Percentiles rank a stretch among this genome's conserved stretches.
These are phyloP conservation scores for Prunus padus DNA, from an alignment of 306 rosid genomes.

Conservation along the genomic window DNA sequence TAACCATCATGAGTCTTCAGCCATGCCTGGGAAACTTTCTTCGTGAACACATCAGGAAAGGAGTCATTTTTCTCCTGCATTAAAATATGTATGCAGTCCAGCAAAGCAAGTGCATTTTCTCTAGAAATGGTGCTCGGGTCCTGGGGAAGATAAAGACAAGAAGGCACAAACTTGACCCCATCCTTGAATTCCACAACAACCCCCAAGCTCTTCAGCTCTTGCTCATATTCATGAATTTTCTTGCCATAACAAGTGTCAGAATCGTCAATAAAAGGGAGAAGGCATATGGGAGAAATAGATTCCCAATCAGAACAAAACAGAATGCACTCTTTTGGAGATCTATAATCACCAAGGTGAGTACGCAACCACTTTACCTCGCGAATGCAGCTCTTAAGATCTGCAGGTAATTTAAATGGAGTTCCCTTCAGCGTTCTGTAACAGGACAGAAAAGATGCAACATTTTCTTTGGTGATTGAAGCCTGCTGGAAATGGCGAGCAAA, in stretches of 20 bases:
- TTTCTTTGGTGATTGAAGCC: slow-evolving; percentile 31
- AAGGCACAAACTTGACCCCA: slow-evolving; percentile 45
- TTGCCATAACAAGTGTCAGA: slow-evolving; percentile 39
- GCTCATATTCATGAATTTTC: slow-evolving; percentile 37
- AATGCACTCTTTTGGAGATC: slow-evolving; percentile 54
- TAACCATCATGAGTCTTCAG: slow-evolving; percentile 62
- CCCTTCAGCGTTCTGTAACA: slow-evolving; percentile 40
- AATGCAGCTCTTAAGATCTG: slow-evolving; percentile 25
- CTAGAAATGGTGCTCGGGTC: slow-evolving; percentile 37
- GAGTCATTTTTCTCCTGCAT: slow-evolving; percentile 1
- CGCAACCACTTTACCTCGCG: slow-evolving; percentile 48
- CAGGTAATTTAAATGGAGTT: slow-evolving; percentile 25
- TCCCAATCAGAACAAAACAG: slow-evolving; percentile 58
- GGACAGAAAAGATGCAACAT: slow-evolving; percentile 46
- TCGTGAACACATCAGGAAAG: slow-evolving; percentile 29
- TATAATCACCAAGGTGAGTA: slow-evolving; percentile 39
- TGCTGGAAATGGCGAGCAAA: slow-evolving; percentile 37
- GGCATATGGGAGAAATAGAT: slow-evolving; percentile 44
- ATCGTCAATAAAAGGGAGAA: slow-evolving; percentile 68
- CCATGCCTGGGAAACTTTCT: slow-evolving; percentile 48
- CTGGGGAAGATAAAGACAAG: slow-evolving; percentile 37
- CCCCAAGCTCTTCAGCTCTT: slow-evolving; percentile 56
- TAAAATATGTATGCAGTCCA: slow-evolving; percentile 42
- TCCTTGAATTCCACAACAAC: slow-evolving; percentile 44
- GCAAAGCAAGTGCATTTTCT: slow-evolving; percentile 42